Evolutionary conservation across 2,329 filamentous ascomycete species (phyloP), one percentile per base, ranked within the genome.

Genomic region (Monosporascus sp.): DNA sequence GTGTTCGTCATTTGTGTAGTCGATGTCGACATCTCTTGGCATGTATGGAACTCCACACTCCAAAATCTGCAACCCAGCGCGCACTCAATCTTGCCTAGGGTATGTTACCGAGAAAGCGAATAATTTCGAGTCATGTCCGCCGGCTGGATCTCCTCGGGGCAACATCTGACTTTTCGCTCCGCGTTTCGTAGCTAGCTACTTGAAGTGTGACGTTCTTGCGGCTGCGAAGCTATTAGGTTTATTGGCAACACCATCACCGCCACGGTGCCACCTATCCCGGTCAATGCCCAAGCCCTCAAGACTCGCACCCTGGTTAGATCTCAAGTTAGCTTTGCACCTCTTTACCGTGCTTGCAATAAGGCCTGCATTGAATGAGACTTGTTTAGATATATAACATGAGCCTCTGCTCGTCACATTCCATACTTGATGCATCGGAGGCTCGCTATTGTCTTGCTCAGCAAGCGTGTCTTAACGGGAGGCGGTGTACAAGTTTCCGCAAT

Each of bases 11-110:
- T 52, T 52, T 24, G 15, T 7, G 46, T 52, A 35, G 50, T 52
- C 50, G 50, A 52, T 52, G 50, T 52, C 50, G 50, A 48, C 45
- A 52, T 52, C 50, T 52, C 47, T 37, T 46, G 45, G 50, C 45
- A 35, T 37, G 11, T 22, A 9, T 8, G 35, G 50, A 24, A 47
- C 20, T 35, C 37, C 39, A 37, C 35, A 15, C 18, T 5, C 49
- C 7, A 20, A 7, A 9, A n/a, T 44, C 39, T 1, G 24, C 39
- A 45, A 24, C 20, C 31, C 18, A 14, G 27, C 27, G 11, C 9
- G 9, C 27, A 31, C 9, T 9, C 14, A 27, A 45, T 31, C 43
- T 9, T 3, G 22, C 9, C 27, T 31, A 20, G 41, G 41, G n/a
- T 25, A 14, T 7, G 22, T 18, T 25, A 45, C 43, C 24, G 24